phyloP scores from a whole-genome alignment of 495 filamentous ascomycete genomes.

The Aspergillus heteromorphus region DNA sequence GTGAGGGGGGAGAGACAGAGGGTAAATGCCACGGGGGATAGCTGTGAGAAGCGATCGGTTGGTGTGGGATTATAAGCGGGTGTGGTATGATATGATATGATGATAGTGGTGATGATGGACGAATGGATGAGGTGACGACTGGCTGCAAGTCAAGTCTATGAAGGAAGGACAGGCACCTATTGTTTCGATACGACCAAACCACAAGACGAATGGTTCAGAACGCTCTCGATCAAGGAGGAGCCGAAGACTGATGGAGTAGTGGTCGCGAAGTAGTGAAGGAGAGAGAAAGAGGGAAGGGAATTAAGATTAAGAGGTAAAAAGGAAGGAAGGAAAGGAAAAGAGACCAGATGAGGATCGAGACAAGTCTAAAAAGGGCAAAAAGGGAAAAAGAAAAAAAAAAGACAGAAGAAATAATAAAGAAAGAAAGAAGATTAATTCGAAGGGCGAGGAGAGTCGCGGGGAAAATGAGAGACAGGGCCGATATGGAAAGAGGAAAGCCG shows the following conservation, averaged over 20 bases:
- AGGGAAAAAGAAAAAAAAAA: constrained; percentile 19
- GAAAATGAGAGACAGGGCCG: constrained; percentile 35
- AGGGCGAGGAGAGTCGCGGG: constrained; percentile 22
- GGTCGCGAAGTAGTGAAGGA: constrained; percentile 24
- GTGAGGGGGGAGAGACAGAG: constrained; percentile 8
- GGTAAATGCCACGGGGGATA: not conserved
- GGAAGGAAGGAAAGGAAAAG: constrained; percentile 17
- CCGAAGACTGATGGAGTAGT: constrained; percentile 23
- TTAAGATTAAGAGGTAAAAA: constrained; percentile 19
- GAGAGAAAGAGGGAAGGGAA: constrained; percentile 23
- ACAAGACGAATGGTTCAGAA: constrained; percentile 9
- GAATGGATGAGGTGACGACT: no score
- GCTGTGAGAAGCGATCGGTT: constrained; percentile 2
- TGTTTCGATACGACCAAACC: constrained; percentile 15
- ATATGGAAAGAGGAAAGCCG: constrained; percentile 25
- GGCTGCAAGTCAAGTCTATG: constrained; percentile 6
- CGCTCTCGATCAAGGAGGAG: constrained; percentile 13
- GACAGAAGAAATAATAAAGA: constrained; percentile 23
- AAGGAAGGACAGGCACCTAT: constrained; percentile 36
- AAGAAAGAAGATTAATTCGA: constrained; percentile 22
- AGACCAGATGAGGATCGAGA: constrained; percentile 17
- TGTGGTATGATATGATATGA: constrained; percentile 7
- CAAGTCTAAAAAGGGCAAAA: constrained; percentile 26
- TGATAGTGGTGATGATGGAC: constrained; percentile 1
- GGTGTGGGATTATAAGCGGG: not conserved